A percentile compares a stretch with the other conserved stretches of the same genome.
Evolutionary conservation across 2,329 filamentous ascomycete species (phyloP).

Genomic region (Penicillium sp.): DNA sequence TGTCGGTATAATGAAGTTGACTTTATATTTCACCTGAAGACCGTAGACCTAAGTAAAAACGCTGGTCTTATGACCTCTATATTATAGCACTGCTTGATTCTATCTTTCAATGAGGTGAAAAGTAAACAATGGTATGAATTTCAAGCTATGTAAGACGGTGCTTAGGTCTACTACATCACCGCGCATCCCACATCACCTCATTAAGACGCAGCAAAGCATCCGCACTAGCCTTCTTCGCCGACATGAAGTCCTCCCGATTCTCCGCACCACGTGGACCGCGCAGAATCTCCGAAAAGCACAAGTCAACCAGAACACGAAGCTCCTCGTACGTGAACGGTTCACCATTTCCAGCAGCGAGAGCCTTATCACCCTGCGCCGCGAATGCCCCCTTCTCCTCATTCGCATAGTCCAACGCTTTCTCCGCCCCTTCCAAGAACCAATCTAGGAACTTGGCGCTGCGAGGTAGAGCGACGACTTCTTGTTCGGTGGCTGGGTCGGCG

Average conservation of each 20-base stretch:
- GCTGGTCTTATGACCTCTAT: neutral
- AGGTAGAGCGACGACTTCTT: conserved; percentile 43
- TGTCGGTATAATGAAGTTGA: conserved; percentile 27
- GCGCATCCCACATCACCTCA: conserved; percentile 51
- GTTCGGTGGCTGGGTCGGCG: conserved; percentile 9
- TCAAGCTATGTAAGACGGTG: neutral
- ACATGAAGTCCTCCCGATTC: conserved; percentile 48
- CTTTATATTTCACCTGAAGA: neutral
- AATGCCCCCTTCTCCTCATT: conserved; percentile 46
- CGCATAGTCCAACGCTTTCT: conserved; percentile 46
- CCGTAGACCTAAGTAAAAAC: neutral
- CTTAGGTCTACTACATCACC: conserved; percentile 13
- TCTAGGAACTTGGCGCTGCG: conserved; percentile 48
- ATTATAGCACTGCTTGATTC: neutral
- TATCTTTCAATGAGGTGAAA: neutral
- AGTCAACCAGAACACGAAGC: conserved; percentile 45
- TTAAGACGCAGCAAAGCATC: conserved; percentile 47
- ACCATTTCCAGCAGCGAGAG: conserved; percentile 39
- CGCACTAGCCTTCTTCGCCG: conserved; percentile 46
- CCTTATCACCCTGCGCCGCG: conserved; percentile 34
- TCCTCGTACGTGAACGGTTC: conserved; percentile 49
- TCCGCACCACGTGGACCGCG: conserved; percentile 42
- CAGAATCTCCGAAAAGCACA: conserved; percentile 48
- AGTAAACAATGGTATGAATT: neutral
- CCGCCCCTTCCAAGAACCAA: conserved; percentile 49